A percentile compares a stretch with the other conserved stretches of the same genome.
Evolutionary conservation across 2,329 filamentous ascomycete genomes (phyloP).

Genomic region (Trichoderma sp.): DNA sequence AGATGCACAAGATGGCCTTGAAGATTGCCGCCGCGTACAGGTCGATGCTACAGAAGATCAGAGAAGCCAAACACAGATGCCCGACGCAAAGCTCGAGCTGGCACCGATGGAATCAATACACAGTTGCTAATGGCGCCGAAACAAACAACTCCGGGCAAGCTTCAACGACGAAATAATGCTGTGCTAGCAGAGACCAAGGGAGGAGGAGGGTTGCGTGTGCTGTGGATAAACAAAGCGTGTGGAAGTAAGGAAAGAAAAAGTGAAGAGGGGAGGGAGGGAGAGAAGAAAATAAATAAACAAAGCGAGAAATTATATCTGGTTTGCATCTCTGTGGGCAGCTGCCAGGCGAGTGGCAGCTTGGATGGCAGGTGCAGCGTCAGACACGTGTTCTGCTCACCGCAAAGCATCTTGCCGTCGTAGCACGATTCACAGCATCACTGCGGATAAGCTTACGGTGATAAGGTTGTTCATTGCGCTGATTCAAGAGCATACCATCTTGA

Average conservation of each 20-base stretch:
- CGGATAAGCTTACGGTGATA: background rate
- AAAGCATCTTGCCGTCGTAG: background rate
- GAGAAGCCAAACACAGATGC: background rate
- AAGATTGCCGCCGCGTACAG: background rate
- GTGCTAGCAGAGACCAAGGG: background rate
- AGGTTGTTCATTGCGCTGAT: background rate
- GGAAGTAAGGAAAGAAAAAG: background rate
- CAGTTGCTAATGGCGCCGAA: background rate
- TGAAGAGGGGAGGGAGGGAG: background rate
- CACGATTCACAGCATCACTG: constrained; percentile 6
- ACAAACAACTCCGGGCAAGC: background rate
- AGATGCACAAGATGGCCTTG: background rate
- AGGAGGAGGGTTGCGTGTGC: background rate
- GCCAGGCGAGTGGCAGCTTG: constrained; percentile 7
- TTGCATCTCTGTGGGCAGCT: background rate
- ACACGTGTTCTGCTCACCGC: constrained; percentile 14
- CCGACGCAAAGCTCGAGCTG: background rate
- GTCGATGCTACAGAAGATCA: background rate
- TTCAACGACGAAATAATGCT: background rate
- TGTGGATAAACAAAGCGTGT: background rate
- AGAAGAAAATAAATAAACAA: background rate
- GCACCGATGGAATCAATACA: background rate
- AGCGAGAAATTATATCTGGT: background rate
- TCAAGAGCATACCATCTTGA: background rate
- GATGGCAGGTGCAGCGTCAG: background rate